Conservation (phyloP, 768 basidiomycete species). For the Rhizopogon vesiculosus region DNA sequence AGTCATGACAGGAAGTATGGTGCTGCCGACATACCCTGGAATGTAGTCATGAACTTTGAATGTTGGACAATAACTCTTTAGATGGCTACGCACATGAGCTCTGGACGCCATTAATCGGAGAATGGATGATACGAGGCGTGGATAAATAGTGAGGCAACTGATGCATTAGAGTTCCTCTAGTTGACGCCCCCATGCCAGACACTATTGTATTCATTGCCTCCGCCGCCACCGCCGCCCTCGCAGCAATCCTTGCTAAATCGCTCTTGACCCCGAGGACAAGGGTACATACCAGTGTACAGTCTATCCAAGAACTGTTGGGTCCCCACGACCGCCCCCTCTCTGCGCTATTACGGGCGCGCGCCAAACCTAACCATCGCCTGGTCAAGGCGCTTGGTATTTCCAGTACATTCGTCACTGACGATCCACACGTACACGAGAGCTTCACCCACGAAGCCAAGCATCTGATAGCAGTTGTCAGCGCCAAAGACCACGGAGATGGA, state of each 20-base stretch:
- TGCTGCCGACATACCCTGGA: background rate
- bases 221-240: background rate
- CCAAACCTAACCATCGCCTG: conserved; percentile 18
- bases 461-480: conserved; percentile 9
- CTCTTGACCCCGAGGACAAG: background rate
- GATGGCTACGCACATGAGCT: background rate
- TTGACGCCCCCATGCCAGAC: background rate
- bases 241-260: background rate
- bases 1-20: background rate
- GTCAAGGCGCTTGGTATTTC: conserved; percentile 26
- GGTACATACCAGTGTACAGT: conserved; percentile 1
- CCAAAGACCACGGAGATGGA: background rate
- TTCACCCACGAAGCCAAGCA: conserved; percentile 20
- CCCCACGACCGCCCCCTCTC: conserved; percentile 10
- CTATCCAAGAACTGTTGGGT: conserved; percentile 11
- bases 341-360: conserved; percentile 13
- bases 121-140: background rate
- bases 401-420: conserved; percentile 49
- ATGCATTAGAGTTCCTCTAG: background rate
- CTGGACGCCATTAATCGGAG: background rate
- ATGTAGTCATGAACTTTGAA: background rate
- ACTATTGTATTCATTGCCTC: background rate
- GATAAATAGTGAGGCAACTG: background rate
- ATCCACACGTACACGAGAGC: conserved; percentile 22
- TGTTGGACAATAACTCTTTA: background rate